Evolutionary conservation across 83 land plant species (phyloP).

Genomic region (Thuja plicata): DNA sequence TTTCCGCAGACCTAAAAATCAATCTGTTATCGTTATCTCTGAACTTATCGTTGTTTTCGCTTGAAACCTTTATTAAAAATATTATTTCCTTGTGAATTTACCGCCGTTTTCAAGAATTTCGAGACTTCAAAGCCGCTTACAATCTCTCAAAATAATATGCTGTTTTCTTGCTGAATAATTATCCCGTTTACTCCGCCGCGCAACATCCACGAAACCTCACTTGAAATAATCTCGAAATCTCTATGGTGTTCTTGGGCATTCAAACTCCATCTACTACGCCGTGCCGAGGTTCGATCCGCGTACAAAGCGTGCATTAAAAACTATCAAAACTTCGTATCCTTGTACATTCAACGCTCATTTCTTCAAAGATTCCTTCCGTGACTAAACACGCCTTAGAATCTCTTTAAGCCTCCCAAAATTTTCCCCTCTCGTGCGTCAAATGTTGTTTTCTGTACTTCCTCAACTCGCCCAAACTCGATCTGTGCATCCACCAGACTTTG

Average conservation of each 20-base stretch:
- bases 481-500: neutral
- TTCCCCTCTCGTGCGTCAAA: neutral
- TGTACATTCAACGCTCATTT: too few species aligned
- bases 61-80: neutral
- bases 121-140: neutral
- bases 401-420: neutral
- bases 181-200: neutral
- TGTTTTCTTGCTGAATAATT: neutral
- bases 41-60: neutral
- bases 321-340: too few species aligned
- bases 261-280: neutral
- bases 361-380: too few species aligned
- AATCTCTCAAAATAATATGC: neutral
- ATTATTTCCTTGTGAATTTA: neutral
- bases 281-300: neutral
- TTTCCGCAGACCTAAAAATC: neutral
- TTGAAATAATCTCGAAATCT: neutral
- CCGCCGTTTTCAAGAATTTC: neutral
- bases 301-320: neutral
- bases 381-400: neutral
- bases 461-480: neutral
- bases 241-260: neutral
- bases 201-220: neutral
- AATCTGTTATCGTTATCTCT: neutral
- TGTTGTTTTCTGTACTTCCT: neutral